Base-by-base conservation (phyloP, 306 rosid genomes). In the Vigna angularis region DNA sequence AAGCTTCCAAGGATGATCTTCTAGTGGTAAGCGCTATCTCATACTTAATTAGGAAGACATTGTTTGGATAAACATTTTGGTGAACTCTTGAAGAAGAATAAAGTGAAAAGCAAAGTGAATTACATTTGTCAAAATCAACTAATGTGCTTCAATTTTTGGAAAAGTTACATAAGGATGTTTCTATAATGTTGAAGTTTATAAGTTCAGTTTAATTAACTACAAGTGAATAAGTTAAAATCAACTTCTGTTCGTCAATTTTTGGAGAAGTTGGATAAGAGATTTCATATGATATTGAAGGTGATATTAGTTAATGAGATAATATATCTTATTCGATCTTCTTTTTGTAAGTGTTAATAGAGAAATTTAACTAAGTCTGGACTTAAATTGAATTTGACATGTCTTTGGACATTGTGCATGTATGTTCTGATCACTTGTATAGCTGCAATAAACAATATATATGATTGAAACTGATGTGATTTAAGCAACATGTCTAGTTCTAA, bases 1-100 rank as follows among this genome's bases (percentile, higher is more conserved):
- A 92, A 89, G 97, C 98, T 87, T 88, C 94, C 63, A 79, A 82
- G 68, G 83, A 88, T 34, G 98, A 94, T 61, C 97, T 94, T 74
- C 95, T 94, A 59, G 98, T 92, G 93, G 98, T 94, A 86, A 64
- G 72, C 40, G 18, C 77, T 64, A 3, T 40, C 32, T 65, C 18
- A 40, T 64, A 36, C 26, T 34, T 36, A 3, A 9, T 63, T 13
- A n/a, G 64, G 18, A 61, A 61, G 22, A 3, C 67, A 13, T 62
- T 62, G 45, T 62, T 32, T 26, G 67, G 22, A 14, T 30, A 61
- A 28, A 14, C 5, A 14, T 61, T 1, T 20, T 20, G 14, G 4
- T 22, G 9, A 12, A 13, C 17, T 5, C 66, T 58, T 58, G 2
- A 11, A 4, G 4, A 6, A 26, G 17, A 58, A 26, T 3, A 26